Conservation (phyloP, 1,284 basidiomycete species). For the Agaricales sp. region DNA sequence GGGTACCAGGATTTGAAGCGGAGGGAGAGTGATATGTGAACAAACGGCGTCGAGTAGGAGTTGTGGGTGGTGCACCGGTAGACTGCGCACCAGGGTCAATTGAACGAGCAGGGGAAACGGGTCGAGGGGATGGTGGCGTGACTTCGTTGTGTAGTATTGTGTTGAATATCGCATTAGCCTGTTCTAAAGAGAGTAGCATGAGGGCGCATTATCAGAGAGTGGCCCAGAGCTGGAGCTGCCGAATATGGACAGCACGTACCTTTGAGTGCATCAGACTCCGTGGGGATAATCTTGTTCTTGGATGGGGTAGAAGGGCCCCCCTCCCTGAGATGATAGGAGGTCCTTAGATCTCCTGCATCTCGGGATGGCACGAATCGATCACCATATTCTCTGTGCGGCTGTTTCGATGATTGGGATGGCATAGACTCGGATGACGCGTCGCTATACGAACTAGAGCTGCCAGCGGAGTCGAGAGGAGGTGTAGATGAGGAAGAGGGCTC, state of each 20-base stretch:
- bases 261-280: constrained; percentile 60
- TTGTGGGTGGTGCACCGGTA: constrained; percentile 35
- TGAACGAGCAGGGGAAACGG: constrained; percentile 53
- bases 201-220: no score
- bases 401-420: constrained; percentile 33
- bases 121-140: constrained; percentile 54
- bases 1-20: constrained; percentile 45
- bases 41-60: constrained; percentile 56
- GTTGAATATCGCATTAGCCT: constrained; percentile 70
- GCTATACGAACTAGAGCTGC: constrained; percentile 30
- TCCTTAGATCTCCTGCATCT: constrained; percentile 63
- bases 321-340: constrained; percentile 55
- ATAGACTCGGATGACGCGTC: constrained; percentile 43
- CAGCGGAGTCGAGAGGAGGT: constrained; percentile 43
- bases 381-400: constrained; percentile 47
- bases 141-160: constrained; percentile 69
- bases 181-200: constrained; percentile 40
- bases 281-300: constrained; percentile 62
- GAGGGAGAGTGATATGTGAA: constrained; percentile 62
- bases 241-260: constrained; percentile 3
- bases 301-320: constrained; percentile 55
- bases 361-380: constrained; percentile 69
- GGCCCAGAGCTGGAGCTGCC: no score
- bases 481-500: constrained; percentile 29
- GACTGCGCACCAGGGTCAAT: constrained; percentile 21